Base-by-base conservation (phyloP, 805 yeast genomes). In the Hanseniaspora taiwanica region DNA sequence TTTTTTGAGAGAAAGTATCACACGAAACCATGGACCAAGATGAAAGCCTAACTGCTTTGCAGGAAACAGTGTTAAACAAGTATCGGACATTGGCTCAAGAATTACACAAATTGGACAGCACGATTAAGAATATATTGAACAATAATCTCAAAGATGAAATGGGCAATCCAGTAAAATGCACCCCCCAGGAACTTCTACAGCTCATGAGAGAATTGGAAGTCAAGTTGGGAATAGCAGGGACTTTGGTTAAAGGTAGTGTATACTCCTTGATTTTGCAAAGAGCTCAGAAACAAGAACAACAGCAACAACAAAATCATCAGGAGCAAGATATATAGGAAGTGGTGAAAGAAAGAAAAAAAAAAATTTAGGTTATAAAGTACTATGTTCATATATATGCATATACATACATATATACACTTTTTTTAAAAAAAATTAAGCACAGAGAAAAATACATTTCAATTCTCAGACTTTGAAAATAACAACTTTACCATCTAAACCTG, bases 401-500 rank as follows among this genome's bases (percentile, higher is more conserved):
- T 10, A 16, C 7, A 20, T 23, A 16, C 12, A 32, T 32, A 17
- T 33, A 24, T 34, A 24, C n/a, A n/a, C n/a, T 35, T 20, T 36
- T 23, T 12, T 18, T 19, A 20, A 9, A 19, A 19, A 23, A 21
- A 35, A 24, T 13, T 13, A 34, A 23, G 34, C 27, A 31, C 35
- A 29, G 3, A 21, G 12, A 8, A 24, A 10, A 33, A 19, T 12
- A 12, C 27, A 23, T 23, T 23, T 23, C n/a, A n/a, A n/a, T n/a
- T n/a, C 13, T 51, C 59, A 74, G 40, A 70, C 68, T 39, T 66
- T 64, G 58, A 83, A 89, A 38, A 89, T 68, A 33, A 87, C 97
- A 39, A 89, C 73, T 56, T 81, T 81, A 40, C 98, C 97, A 56
- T 91, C 98, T 44, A 82, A 75, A 42, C 96, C 96, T 43, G 85